phyloP scores from a whole-genome alignment of 371 early-diverging fungal species.

The Mucor plumbeus region DNA sequence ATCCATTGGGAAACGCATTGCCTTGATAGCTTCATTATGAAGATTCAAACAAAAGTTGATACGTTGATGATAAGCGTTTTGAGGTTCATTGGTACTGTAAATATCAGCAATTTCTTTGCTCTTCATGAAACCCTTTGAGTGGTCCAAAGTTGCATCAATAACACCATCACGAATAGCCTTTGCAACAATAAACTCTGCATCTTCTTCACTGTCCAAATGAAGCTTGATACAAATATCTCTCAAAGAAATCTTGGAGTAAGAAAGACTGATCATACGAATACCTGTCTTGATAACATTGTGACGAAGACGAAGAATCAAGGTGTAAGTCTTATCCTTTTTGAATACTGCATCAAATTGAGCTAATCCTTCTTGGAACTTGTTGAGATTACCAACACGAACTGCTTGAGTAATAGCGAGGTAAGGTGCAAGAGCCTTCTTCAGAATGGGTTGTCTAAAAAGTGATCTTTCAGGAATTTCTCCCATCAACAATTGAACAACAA shows the following conservation, averaged over 20 bases:
- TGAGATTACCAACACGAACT: conserved; percentile 93
- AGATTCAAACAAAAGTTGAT: conserved; percentile 94
- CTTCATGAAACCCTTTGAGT: conserved; percentile 92
- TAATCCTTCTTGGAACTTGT: conserved; percentile 90
- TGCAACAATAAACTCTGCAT: conserved; percentile 97
- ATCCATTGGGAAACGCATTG: conserved; percentile 94
- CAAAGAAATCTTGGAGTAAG: conserved; percentile 96
- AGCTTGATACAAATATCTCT: conserved; percentile 95
- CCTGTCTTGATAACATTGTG: conserved; percentile 99
- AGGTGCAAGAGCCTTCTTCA: conserved; percentile 85
- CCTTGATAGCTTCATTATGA: conserved; percentile 96
- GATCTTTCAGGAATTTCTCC: conserved; percentile 97
- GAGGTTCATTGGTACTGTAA: conserved; percentile 96
- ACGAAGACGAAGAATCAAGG: conserved; percentile 91
- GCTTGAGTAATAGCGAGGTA: conserved; percentile 95
- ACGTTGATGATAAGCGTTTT: conserved; percentile 92
- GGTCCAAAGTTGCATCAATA: conserved; percentile 94
- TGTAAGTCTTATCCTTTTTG: conserved; percentile 87
- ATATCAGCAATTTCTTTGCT: conserved; percentile 92
- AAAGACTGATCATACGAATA: conserved; percentile 92
- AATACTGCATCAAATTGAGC: conserved; percentile 76
- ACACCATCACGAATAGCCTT: conserved; percentile 99
- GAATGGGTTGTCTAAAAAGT: conserved; percentile 84
- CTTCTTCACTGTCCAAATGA: conserved; percentile 96
- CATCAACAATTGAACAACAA: conserved; percentile 95